Evolutionary conservation across 768 basidiomycete species (phyloP), one percentile per base, ranked within the genome.

Genomic region (Pisolithus orientalis): DNA sequence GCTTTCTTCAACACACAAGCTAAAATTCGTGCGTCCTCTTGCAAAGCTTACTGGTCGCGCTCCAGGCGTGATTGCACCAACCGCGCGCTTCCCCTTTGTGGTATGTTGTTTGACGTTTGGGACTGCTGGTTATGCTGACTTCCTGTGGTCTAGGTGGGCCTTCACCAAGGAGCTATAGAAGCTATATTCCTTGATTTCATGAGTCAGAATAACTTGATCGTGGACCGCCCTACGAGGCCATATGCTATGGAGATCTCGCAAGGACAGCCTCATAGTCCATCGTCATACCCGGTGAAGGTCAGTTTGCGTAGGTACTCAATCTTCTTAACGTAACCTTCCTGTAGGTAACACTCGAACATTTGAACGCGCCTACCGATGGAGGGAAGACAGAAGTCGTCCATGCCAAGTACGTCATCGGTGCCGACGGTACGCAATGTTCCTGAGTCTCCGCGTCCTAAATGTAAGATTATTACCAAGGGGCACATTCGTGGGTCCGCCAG

Each of bases 81-180:
- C 76, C 21, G 85, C 85, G 2, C 76, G 85, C 21, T 89, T 78
- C 65, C 85, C 85, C 10, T 89, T 85, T 54, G 84, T 85, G 71
- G 87, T 82, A 53, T 49, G 55, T 25, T 42, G 32, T 37, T 8
- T 21, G 10, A 17, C 7, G 27, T 21, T 24, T n/a, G 38, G 25
- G 31, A 24, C 25, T 39, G n/a, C n/a, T 11, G 37, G 29, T 45
- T 21, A 17, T 44, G 7, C n/a, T 34, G 38, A 44, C 14, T 47
- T 38, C 28, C 32, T 4, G n/a, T 11, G 14, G 4, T 50, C n/a
- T 45, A 75, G 65, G 56, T 70, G 6, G 67, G 66, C 0, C 65
- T 76, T 11, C 67, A 70, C 38, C 74, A 74, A 55, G 74, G 70
- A 21, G 65, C 70, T 10, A 74, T 76, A 31, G 75, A 75, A 51